Conservation (phyloP, 768 basidiomycete species). For the Mycena olivaceomarginata region DNA sequence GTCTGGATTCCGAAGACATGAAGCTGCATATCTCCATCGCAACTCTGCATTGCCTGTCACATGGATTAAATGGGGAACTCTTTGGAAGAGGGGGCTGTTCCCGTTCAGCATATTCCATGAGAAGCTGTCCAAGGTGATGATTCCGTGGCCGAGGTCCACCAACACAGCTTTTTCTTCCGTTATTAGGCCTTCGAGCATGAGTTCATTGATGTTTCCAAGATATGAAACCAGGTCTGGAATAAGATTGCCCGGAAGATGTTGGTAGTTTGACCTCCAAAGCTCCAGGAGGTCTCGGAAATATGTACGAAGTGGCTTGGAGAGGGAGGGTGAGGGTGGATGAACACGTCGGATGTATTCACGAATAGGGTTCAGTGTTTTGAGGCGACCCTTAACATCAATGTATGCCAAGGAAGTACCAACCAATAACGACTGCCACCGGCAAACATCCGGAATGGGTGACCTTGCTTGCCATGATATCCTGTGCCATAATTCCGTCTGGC, state of each 20-base stretch:
- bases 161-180: neutral
- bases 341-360: too few relatives aligned
- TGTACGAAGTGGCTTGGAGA: neutral
- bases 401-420: slow-evolving; percentile 16
- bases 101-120: neutral
- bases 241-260: neutral
- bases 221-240: neutral
- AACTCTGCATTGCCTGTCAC: neutral
- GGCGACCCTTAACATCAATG: neutral
- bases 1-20: neutral
- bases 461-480: slow-evolving; percentile 7
- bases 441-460: slow-evolving; percentile 9
- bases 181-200: neutral
- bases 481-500: slow-evolving; percentile 18
- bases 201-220: neutral
- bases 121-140: neutral
- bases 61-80: neutral
- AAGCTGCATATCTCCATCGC: neutral
- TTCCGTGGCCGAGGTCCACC: neutral
- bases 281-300: slow-evolving; percentile 3
- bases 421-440: neutral
- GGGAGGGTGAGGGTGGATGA: neutral
- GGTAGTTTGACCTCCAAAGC: neutral
- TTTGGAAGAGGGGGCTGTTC: neutral
- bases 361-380: neutral